Evolutionary conservation across 371 early-diverging fungal species (phyloP).

Genomic region (Mucor saturninus): DNA sequence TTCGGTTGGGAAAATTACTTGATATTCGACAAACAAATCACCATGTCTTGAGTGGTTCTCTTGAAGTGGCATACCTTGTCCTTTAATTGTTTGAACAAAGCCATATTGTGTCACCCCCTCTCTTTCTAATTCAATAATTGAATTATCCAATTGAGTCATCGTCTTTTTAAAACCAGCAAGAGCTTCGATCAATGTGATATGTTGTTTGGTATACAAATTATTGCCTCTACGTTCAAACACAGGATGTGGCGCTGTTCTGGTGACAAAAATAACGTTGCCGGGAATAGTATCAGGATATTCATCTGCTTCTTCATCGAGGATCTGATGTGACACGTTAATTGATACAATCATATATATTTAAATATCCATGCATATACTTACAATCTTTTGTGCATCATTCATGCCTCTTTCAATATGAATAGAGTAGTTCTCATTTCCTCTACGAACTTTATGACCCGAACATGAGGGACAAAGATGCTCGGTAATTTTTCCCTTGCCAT

Average conservation of each 20-base stretch:
- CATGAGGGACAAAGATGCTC: constrained; percentile 82
- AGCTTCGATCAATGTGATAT: constrained; percentile 86
- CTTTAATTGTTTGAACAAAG: constrained; percentile 74
- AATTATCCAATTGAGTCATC: constrained; percentile 86
- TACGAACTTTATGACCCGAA: constrained; percentile 81
- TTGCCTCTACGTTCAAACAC: constrained; percentile 82
- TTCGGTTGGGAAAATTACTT: constrained; percentile 83
- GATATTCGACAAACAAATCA: constrained; percentile 88
- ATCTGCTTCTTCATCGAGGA: constrained; percentile 91
- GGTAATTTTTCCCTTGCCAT: constrained; percentile 89
- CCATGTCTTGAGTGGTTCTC: constrained; percentile 74
- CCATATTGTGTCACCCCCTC: constrained; percentile 71
- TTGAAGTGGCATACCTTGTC: constrained; percentile 85
- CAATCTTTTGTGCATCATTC: constrained; percentile 78
- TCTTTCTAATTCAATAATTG: constrained; percentile 64
- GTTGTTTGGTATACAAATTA: constrained; percentile 81
- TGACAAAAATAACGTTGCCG: constrained; percentile 88
- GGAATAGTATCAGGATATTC: constrained; percentile 87
- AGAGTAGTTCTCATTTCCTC: constrained; percentile 83
- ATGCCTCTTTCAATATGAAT: constrained; percentile 89
- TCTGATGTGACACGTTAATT: neutral
- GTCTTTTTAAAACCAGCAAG: constrained; percentile 85
- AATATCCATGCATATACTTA: constrained; percentile 30
- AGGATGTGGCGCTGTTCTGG: constrained; percentile 81
- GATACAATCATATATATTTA: neutral